phyloP scores from a whole-genome alignment of 192 early-diverging fungal species.

The Coemansia sp. region DNA sequence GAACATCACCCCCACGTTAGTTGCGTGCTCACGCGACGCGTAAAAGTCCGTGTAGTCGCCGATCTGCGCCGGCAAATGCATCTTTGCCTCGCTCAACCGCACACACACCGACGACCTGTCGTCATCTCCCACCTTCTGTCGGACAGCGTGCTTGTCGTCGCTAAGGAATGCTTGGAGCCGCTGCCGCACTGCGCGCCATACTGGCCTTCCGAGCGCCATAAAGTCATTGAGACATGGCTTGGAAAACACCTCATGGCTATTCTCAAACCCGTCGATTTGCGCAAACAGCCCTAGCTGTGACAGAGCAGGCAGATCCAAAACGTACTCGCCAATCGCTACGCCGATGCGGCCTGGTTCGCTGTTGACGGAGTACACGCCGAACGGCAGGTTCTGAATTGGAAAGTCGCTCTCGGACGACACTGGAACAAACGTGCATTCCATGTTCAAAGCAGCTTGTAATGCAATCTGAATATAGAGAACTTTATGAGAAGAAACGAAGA shows the following conservation, averaged over 20 bases:
- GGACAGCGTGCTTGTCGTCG: constrained; percentile 57
- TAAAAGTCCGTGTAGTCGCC: constrained; percentile 99
- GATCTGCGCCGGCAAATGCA: constrained; percentile 86
- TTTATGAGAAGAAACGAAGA: neutral
- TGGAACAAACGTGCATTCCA: constrained; percentile 50
- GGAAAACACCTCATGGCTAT: constrained; percentile 23
- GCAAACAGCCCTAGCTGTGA: constrained; percentile 72
- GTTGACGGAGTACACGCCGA: constrained; percentile 82
- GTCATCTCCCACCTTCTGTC: constrained; percentile 63
- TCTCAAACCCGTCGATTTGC: constrained; percentile 28
- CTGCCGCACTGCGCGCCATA: constrained; percentile 81
- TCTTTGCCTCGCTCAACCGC: constrained; percentile 57
- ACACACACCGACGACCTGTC: constrained; percentile 18
- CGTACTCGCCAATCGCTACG: constrained; percentile 76
- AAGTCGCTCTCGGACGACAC: constrained; percentile 71
- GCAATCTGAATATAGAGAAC: too few relatives aligned
- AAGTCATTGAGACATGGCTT: constrained; percentile 87
- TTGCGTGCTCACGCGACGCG: constrained; percentile 93
- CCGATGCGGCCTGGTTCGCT: constrained; percentile 60
- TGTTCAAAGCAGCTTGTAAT: too few relatives aligned
- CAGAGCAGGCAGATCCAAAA: constrained; percentile 70
- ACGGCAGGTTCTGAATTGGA: constrained; percentile 94
- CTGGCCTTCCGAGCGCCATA: constrained; percentile 84
- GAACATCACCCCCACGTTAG: constrained; percentile 96
- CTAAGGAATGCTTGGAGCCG: constrained; percentile 76